Base-by-base conservation (phyloP, 768 basidiomycete species). In the Boletellus emodensis region DNA sequence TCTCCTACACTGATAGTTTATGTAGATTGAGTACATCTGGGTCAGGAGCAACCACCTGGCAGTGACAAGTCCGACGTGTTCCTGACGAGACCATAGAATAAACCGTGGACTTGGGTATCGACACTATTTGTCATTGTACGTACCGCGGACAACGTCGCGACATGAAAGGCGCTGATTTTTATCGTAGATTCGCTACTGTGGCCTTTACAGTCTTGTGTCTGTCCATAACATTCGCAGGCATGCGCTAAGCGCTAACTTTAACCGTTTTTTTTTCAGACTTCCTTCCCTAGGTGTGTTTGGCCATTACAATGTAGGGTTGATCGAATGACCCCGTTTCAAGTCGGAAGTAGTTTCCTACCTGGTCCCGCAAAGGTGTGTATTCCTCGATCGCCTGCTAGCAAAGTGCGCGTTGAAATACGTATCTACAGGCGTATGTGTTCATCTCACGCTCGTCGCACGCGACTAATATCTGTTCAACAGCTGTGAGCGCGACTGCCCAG, bases 291-390 rank as follows among this genome's bases (percentile, higher is more conserved):
- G 54, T 55, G 43, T n/a, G 52, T 40, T 36, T 33, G 7, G 2
- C 13, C 22, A 36, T 11, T 35, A 1, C 11, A 41, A 17, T 13
- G 3, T 1, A 6, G n/a, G 10, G 9, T 32, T 34, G 13, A 47
- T 30, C 3, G 6, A 9, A 44, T 3, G 7, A 2, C 30, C 30
- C 6, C 5, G 2, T 7, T 17, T 12, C 6, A 13, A 56, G 53
- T 33, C 4, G 55, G 45, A 40, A 56, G 37, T 32, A 56, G 30
- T 44, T 50, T 56, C 24, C 3, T 56, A 26, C 48, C 55, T 44
- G 53, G 28, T 9, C 13, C 38, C 17, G 28, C 22, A 18, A 40
- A 44, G 42, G 55, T 28, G 34, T 32, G 15, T 30, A 9, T 30
- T 30, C 30, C 20, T 17, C 8, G 6, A 12, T 1, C n/a, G 2